Percentiles rank a stretch among this genome's conserved stretches.
phyloP scores from a whole-genome alignment of 305 asterid genomes.

The Fraxinus sp. region DNA sequence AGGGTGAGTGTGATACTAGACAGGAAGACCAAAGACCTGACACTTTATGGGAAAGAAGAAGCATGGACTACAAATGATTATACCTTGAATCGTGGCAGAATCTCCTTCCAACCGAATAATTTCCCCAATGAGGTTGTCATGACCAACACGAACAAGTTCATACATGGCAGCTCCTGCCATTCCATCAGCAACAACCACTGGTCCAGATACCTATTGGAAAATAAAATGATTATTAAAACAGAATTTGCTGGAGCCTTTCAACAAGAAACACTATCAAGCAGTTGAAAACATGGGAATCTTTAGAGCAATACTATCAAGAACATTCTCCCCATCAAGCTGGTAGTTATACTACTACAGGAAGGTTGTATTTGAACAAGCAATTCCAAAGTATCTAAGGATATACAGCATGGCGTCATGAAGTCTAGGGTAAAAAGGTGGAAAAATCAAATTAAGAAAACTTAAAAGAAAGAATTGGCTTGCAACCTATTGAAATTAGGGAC shows the following conservation, averaged over 20 bases:
- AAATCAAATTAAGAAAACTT: not conserved
- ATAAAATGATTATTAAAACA: conserved; percentile 2
- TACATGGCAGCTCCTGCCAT: conserved; percentile 99
- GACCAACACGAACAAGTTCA: conserved; percentile 95
- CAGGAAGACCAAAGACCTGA: not conserved
- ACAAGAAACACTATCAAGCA: not conserved
- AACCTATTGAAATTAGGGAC: not conserved
- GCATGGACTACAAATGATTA: conserved; percentile 2
- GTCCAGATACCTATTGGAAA: conserved; percentile 76
- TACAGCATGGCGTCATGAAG: not conserved
- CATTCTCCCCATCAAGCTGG: not conserved
- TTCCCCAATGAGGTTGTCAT: conserved; percentile 93
- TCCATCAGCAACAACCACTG: conserved; percentile 97
- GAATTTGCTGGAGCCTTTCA: not conserved
- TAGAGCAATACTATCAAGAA: conserved; percentile 1
- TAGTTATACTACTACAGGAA: not conserved
- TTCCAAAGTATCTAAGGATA: not conserved
- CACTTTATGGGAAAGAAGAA: not conserved
- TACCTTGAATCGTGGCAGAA: conserved; percentile 98
- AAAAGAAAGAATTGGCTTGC: not conserved
- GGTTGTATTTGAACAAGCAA: not conserved
- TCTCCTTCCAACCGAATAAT: conserved; percentile 97
- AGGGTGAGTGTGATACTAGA: conserved; percentile 11
- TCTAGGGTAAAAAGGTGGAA: not conserved
- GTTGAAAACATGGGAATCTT: not conserved